Conservation (phyloP, 768 basidiomycete genomes). For the Suillus occidentalis region DNA sequence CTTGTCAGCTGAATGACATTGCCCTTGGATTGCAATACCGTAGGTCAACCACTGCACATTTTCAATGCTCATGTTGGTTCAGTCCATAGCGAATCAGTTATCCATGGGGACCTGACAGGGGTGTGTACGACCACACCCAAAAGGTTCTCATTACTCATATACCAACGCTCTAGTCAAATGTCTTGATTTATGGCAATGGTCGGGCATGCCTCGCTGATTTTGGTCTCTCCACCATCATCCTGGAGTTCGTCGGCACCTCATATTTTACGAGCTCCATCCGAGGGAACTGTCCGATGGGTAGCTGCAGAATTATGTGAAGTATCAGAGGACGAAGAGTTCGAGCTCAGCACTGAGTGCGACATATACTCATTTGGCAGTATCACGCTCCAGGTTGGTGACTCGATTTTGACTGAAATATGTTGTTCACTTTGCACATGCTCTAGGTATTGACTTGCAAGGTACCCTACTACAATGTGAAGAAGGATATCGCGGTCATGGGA, state of each 20-base stretch:
- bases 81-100: neutral
- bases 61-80: neutral
- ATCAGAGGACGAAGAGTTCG: neutral
- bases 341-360: neutral
- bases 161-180: conserved; percentile 4
- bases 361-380: neutral
- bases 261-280: neutral
- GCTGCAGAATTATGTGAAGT: neutral
- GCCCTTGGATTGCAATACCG: neutral
- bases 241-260: conserved; percentile 31
- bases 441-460: neutral
- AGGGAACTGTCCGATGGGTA: neutral
- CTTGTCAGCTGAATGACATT: neutral
- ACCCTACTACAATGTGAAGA: neutral
- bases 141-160: neutral
- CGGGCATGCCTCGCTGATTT: conserved; percentile 15
- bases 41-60: neutral
- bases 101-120: neutral
- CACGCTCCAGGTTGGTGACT: neutral
- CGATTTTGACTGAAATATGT: neutral
- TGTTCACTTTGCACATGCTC: neutral
- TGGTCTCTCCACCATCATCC: conserved; percentile 40
- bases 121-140: neutral
- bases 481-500: neutral
- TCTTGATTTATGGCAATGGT: conserved; percentile 14